These are phyloP conservation scores for Lactarius tabidus DNA, from an alignment of 768 basidiomycete genomes.

Conservation along the genomic window DNA sequence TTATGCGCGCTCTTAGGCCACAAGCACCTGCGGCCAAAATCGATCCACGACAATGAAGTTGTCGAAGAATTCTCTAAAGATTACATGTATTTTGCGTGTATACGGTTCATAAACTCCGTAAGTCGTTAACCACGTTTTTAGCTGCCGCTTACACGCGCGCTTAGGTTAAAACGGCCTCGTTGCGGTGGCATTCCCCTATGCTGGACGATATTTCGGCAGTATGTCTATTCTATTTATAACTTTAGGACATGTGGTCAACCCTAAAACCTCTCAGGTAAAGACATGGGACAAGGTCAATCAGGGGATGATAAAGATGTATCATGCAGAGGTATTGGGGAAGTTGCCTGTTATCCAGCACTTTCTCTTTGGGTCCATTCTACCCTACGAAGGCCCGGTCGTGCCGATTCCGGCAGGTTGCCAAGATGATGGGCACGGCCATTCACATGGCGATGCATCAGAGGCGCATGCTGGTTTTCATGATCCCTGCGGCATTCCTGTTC, in stretches of 20 bases:
- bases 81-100: constrained; percentile 97
- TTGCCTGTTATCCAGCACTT: constrained; percentile 97
- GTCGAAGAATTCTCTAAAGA: constrained; percentile 88
- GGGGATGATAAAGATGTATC: constrained; percentile 98
- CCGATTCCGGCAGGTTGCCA: constrained; percentile 31
- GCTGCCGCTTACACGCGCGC: neutral
- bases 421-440: constrained; percentile 46
- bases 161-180: constrained; percentile 91
- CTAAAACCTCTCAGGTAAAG: constrained; percentile 48
- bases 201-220: constrained; percentile 93
- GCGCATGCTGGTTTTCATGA: constrained; percentile 78
- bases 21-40: constrained; percentile 85
- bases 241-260: too few species aligned
- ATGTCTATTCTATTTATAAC: constrained; percentile 20
- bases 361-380: constrained; percentile 79
- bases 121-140: constrained; percentile 22
- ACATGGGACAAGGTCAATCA: constrained; percentile 96
- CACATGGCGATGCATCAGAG: constrained; percentile 38
- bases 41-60: constrained; percentile 87
- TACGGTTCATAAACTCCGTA: constrained; percentile 93
- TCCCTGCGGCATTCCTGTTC: constrained; percentile 88
- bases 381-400: constrained; percentile 57
- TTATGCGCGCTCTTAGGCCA: constrained; percentile 39
- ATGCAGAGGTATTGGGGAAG: constrained; percentile 90
- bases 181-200: constrained; percentile 99